Evolutionary conservation across 305 asterid species (phyloP).

Genomic region (Fraxinus xanthoxyloides): DNA sequence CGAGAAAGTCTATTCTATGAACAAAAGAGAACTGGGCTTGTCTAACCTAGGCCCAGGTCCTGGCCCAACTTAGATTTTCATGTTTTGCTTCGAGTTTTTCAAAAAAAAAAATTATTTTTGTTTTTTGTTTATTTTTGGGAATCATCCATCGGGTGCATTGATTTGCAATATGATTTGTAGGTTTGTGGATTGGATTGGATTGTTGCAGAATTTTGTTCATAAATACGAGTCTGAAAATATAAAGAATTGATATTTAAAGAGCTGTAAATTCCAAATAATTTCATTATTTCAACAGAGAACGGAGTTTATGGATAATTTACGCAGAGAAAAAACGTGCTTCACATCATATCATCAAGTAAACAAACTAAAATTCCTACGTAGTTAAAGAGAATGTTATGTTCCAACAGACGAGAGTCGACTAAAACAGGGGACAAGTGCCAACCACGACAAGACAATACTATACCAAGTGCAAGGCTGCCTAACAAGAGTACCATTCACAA

Average conservation of each 20-base stretch:
- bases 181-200: not conserved
- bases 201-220: not conserved
- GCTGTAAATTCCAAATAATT: not conserved
- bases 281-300: not conserved
- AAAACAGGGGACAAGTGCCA: slow-evolving; percentile 10
- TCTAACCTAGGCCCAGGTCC: slow-evolving; percentile 41
- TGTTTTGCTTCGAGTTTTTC: not conserved
- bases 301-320: no score
- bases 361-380: not conserved
- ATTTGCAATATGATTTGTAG: not conserved
- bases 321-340: no score
- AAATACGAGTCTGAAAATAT: not conserved
- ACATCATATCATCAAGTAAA: not conserved
- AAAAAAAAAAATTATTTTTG: not conserved
- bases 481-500: slow-evolving; percentile 28
- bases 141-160: not conserved
- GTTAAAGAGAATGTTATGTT: not conserved
- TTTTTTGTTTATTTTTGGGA: not conserved
- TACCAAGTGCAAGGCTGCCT: slow-evolving; percentile 26
- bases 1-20: slow-evolving; percentile 50
- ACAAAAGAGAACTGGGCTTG: slow-evolving; percentile 37
- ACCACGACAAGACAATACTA: slow-evolving; percentile 24
- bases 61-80: slow-evolving; percentile 12
- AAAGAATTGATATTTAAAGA: not conserved
- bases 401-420: not conserved